Evolutionary conservation across 78 protist species (phyloP).

Genomic region (Protostelium mycophagum): DNA sequence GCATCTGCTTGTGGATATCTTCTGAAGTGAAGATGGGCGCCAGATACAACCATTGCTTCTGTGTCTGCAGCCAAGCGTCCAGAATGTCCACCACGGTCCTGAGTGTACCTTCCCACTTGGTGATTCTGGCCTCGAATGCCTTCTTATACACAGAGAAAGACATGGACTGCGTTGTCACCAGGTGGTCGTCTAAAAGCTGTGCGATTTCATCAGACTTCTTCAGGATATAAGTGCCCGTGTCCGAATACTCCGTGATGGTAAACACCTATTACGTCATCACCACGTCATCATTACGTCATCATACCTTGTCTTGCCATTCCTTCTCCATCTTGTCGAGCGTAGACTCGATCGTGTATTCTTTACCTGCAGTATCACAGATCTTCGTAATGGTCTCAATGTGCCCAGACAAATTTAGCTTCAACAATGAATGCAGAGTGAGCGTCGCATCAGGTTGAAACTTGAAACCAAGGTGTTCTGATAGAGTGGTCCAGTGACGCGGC

Average conservation of each 20-base stretch:
- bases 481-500: conserved; percentile 78
- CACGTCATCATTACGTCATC: not conserved
- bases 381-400: conserved; percentile 24
- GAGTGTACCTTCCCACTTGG: conserved; percentile 65
- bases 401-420: conserved; percentile 17
- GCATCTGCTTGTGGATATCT: conserved; percentile 86
- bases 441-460: not conserved
- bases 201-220: conserved; percentile 58
- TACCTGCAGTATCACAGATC: conserved; percentile 53
- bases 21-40: conserved; percentile 87
- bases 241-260: conserved; percentile 25
- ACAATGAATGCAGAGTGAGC: conserved; percentile 11
- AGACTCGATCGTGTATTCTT: conserved; percentile 77
- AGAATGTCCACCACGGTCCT: conserved; percentile 39
- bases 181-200: conserved; percentile 78
- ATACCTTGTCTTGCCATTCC: conserved; percentile 41
- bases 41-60: conserved; percentile 85
- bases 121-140: conserved; percentile 70
- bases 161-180: conserved; percentile 75
- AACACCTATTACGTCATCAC: conserved; percentile 12
- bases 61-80: conserved; percentile 84
- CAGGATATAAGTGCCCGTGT: conserved; percentile 60
- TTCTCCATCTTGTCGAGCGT: conserved; percentile 58
- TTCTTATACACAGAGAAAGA: conserved; percentile 71
- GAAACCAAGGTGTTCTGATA: conserved; percentile 27